Conservation (phyloP, 495 filamentous ascomycete genomes). For the Durotheca rogersii region DNA sequence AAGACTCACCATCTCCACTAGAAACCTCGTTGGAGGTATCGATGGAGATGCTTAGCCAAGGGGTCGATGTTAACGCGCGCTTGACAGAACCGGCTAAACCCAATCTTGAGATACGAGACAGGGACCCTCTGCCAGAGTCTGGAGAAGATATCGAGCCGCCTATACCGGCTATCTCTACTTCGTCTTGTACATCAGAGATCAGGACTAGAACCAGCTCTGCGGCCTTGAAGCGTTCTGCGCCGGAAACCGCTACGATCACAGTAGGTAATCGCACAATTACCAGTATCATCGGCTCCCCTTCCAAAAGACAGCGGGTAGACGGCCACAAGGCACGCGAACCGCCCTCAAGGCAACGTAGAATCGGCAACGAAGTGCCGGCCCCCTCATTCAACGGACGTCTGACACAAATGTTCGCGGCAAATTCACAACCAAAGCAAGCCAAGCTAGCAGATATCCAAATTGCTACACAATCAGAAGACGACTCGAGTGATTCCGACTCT, state of each 20-base stretch:
- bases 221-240: conserved; percentile 56
- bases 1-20: conserved; percentile 2
- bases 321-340: conserved; percentile 10
- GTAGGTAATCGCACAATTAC: conserved; percentile 78
- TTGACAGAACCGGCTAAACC: conserved; percentile 20
- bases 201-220: conserved; percentile 13
- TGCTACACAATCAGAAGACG: conserved; percentile 23
- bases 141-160: conserved; percentile 30
- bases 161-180: conserved; percentile 40
- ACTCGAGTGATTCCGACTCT: conserved; percentile 32
- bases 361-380: conserved; percentile 29
- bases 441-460: conserved; percentile 29
- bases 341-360: conserved; percentile 17
- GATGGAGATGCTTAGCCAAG: conserved; percentile 9
- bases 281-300: conserved; percentile 46
- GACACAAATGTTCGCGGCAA: conserved; percentile 69
- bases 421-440: conserved; percentile 48
- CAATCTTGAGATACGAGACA: not conserved
- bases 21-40: conserved; percentile 1
- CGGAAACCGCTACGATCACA: conserved; percentile 84
- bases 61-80: conserved; percentile 24
- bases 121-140: not conserved
- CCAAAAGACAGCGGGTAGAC: conserved; percentile 42
- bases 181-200: conserved; percentile 39
- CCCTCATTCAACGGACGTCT: conserved; percentile 67